phyloP scores from a whole-genome alignment of 345 rosid species.

The Linum lewisii region DNA sequence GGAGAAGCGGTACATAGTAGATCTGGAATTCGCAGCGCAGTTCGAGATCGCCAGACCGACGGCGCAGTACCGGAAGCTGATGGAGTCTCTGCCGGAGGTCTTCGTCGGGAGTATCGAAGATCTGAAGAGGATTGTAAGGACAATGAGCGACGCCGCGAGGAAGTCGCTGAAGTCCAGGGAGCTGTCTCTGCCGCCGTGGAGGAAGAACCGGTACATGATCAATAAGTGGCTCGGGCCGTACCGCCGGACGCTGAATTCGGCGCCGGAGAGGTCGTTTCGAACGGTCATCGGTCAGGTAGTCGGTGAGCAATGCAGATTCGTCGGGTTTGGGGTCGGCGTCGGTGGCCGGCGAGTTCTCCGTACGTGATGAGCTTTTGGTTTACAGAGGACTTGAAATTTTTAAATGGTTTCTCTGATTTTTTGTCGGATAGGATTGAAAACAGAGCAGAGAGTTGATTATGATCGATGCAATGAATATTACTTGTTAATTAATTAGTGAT shows the following conservation, averaged over 20 bases:
- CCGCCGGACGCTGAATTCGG: constrained; percentile 43
- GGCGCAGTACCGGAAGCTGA: constrained; percentile 33
- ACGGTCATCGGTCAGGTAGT: constrained; percentile 11
- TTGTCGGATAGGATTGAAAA: too few relatives aligned
- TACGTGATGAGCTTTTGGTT: constrained; percentile 23
- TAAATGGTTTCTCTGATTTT: too few relatives aligned
- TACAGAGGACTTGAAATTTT: too few relatives aligned
- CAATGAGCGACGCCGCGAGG: constrained; percentile 51
- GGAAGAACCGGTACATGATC: constrained; percentile 83
- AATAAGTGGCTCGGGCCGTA: constrained; percentile 78
- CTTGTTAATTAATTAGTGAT: too few relatives aligned
- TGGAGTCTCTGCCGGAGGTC: constrained; percentile 41
- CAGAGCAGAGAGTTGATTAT: too few relatives aligned
- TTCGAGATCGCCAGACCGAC: constrained; percentile 92
- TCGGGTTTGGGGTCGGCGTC: constrained; percentile 55
- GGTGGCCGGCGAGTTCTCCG: constrained; percentile 39
- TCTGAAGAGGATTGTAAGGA: constrained; percentile 46
- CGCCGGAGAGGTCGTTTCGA: constrained; percentile 14
- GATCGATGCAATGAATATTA: too few relatives aligned
- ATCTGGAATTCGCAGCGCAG: constrained; percentile 60
- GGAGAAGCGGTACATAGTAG: constrained; percentile 50
- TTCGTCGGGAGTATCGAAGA: constrained; percentile 54
- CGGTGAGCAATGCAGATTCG: constrained; percentile 45
- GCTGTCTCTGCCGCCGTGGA: constrained; percentile 81
- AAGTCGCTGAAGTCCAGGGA: constrained; percentile 49